Base-by-base conservation (phyloP, 257 asterid species). In the Echites panduratus region DNA sequence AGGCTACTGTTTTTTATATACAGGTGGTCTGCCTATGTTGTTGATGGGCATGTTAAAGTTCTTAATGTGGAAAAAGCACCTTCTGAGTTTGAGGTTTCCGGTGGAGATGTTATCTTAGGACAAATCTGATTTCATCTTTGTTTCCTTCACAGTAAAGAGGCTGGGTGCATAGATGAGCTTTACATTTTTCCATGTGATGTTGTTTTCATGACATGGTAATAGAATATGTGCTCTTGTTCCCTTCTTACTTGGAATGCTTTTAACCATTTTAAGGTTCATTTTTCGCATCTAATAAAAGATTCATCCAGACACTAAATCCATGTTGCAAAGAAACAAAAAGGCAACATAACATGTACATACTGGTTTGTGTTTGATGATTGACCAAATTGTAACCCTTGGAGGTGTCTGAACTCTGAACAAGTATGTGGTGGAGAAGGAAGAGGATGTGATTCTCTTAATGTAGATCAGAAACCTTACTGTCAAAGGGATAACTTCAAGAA, bases 1-100 rank as follows among this genome's bases (percentile, higher is more conserved):
- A 24, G 53, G 41, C 72, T 22, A 48, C 41, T 68, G 19, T 68
- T 43, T 40, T 66, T 66, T 41, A 19, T 17, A 8, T 3, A 70
- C 82, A 94, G 98, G 87, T 91, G 99, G 98, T 94, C 99, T 0
- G 99, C 99, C 7, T 94, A 84, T 66, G 92, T 94, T 58, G 98
- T 79, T 11, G 94, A 94, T 71, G 99, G 99, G 47, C 87, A 85
- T 79, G 82, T 94, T 48, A 86, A 94, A 83, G 97, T 68, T 79
- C 79, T 94, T 40, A 91, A 94, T 53, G 87, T 94, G 82, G 99
- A 94, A 76, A 81, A 86, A 70, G 93, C 89, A 7, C 98, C 98
- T 3, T 88, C 98, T 1, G 95, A 94, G 13, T 81, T 94, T 73
- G 77, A 88, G 87, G 97, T 94, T 78, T 94, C 98, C 12, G 97